Evolutionary conservation across 805 yeast genomes (phyloP), one percentile per base, ranked within the genome.

Genomic region (Lipomyces spencermartinsiae): DNA sequence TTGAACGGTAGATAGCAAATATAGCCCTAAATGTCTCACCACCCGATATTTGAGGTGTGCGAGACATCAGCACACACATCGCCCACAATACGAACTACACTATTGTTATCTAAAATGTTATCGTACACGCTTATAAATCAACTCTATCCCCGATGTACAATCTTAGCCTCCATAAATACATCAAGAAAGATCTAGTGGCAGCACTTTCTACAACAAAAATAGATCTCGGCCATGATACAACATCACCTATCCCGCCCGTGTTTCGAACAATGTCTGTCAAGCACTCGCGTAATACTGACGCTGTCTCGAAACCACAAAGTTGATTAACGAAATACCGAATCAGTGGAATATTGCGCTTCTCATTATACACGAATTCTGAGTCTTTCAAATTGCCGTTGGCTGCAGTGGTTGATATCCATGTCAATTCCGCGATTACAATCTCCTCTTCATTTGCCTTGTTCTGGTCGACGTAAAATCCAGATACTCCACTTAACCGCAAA

Each of bases 151-250:
- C 63, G 9, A 63, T 29, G 25, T 59, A 63, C 56, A 63, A 31
- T 29, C 66, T 54, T 46, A 63, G 39, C 31, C 59, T 7, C 66
- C 66, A 63, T n/a, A 63, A 22, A 59, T 63, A 60, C 33, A 33
- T 59, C 46, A 63, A 61, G 25, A 63, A 55, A 19, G 37, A n/a
- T 22, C 37, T 53, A 12, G 66, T 59, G 31, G 19, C n/a, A 19
- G 49, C 49, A n/a, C 16, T 43, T 43, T 43, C 49, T 16, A n/a
- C 22, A 4, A 43, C 22, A 43, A 43, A 43, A n/a, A 59, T 54
- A n/a, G 49, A 31, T 6, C 57, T 51, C 22, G 55, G 33, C 25
- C 31, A 43, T 12, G 59, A 37, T 19, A 31, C 57, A 25, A 63
- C 25, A 31, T 59, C 63, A 25, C 22, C 39, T n/a, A 22, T 39